Conservation (phyloP, 2,329 filamentous ascomycete genomes). For the Thelonectria rubi region DNA sequence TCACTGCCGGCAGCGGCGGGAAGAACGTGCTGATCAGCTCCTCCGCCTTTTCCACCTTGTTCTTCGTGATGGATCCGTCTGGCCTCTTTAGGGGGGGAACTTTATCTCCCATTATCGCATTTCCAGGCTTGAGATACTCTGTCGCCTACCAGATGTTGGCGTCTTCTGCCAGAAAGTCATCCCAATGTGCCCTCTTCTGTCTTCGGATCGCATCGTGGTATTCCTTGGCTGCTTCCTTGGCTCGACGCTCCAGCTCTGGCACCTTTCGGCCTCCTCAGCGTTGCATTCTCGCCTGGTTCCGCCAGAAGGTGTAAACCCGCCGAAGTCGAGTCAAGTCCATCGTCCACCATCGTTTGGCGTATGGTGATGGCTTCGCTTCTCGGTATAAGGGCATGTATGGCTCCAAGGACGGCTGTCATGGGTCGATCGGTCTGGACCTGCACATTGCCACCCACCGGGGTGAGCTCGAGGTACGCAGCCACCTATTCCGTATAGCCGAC, state of each 20-base stretch:
- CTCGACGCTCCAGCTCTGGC: neutral
- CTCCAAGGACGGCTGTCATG: constrained; percentile 9
- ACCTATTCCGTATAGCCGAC: too few species aligned
- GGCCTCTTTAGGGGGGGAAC: too few species aligned
- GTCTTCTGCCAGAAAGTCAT: neutral
- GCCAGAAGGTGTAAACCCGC: constrained; percentile 25
- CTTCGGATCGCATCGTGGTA: constrained; percentile 3
- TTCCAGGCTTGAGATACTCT: constrained; percentile 34
- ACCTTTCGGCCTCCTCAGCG: neutral
- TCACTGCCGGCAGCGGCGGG: too few species aligned
- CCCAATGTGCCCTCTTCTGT: constrained; percentile 1
- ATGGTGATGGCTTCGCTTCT: constrained; percentile 11
- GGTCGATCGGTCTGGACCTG: neutral
- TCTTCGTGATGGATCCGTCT: too few species aligned
- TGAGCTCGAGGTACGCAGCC: too few species aligned
- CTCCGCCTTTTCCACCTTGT: too few species aligned
- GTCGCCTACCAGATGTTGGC: constrained; percentile 36
- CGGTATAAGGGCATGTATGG: constrained; percentile 15
- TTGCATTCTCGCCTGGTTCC: constrained; percentile 11
- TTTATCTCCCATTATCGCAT: neutral
- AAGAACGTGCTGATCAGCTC: too few species aligned
- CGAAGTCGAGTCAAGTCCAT: constrained; percentile 13
- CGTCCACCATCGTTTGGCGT: constrained; percentile 24
- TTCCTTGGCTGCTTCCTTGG: constrained; percentile 1
- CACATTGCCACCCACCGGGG: neutral